phyloP scores from a whole-genome alignment of 345 rosid genomes.

The Psidium friedrichsthalianum region DNA sequence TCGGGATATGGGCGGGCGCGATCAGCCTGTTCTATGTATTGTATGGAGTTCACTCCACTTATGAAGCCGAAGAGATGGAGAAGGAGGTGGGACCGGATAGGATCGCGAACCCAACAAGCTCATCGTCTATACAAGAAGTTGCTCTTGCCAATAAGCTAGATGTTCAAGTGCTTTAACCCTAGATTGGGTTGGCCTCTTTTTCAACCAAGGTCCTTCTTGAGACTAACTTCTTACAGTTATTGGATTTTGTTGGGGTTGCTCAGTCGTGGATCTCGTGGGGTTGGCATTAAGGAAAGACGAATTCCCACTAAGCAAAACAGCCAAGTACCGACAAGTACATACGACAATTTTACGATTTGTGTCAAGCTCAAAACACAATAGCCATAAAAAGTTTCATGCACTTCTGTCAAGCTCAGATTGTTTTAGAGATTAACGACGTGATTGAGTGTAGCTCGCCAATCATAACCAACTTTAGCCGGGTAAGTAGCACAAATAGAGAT shows the following conservation, averaged over 20 bases:
- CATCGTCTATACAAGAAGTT: not conserved
- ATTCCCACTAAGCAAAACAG: not conserved
- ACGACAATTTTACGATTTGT: not conserved
- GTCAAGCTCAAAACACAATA: not conserved
- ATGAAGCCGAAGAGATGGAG: conserved; percentile 63
- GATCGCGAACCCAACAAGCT: not conserved
- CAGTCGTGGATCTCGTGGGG: not conserved
- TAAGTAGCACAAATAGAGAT: not conserved
- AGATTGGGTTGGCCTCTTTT: not conserved
- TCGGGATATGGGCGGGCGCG: conserved; percentile 62
- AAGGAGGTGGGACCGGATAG: not conserved
- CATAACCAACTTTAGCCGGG: not conserved
- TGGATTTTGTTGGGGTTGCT: not conserved
- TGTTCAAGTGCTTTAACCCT: not conserved
- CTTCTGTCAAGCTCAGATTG: not conserved
- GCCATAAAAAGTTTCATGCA: not conserved
- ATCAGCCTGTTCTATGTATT: conserved; percentile 59
- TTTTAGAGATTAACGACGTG: not conserved
- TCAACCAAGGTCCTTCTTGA: not conserved
- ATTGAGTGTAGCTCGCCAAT: not conserved
- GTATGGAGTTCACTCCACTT: conserved; percentile 85
- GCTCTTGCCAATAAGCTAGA: not conserved
- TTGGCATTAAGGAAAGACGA: not conserved
- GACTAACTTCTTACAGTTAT: not conserved
- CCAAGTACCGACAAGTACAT: not conserved